These are phyloP conservation scores for Bipolaris oryzae DNA, from an alignment of 2,329 filamentous ascomycete genomes.

Conservation along the genomic window DNA sequence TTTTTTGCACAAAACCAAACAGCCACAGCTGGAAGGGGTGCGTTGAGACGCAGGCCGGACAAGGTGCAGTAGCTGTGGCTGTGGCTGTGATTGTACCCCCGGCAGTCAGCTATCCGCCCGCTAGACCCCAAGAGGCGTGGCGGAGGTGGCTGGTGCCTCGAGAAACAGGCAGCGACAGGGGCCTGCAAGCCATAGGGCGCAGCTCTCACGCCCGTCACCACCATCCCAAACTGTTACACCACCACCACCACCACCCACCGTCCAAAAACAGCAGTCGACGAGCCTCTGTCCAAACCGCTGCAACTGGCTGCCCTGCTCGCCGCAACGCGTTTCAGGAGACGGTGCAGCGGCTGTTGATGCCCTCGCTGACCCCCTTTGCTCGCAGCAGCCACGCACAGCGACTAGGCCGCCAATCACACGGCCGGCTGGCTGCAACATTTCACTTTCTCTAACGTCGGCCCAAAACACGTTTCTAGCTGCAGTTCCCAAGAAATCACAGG, in stretches of 20 bases:
- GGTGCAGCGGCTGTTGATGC: slow-evolving; percentile 34
- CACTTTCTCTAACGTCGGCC: slow-evolving; percentile 30
- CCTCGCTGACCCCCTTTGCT: slow-evolving; percentile 12
- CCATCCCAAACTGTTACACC: slow-evolving; percentile 5
- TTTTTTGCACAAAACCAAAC: slow-evolving; percentile 2
- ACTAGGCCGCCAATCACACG: slow-evolving; percentile 25
- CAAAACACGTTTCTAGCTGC: slow-evolving; percentile 27
- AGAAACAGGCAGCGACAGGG: slow-evolving; percentile 27
- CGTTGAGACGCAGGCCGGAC: slow-evolving; percentile 13
- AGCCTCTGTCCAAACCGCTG: slow-evolving; percentile 10
- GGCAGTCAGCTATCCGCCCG: slow-evolving; percentile 10
- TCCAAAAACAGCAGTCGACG: slow-evolving; percentile 18
- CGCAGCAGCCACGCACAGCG: slow-evolving; percentile 11
- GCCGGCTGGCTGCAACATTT: slow-evolving; percentile 19
- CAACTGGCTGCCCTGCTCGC: slow-evolving; percentile 2
- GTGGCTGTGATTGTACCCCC: slow-evolving; percentile 33
- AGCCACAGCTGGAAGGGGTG: slow-evolving; percentile 20
- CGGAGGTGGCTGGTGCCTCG: slow-evolving; percentile 23
- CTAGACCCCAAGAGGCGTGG: slow-evolving; percentile 25
- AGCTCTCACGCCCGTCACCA: slow-evolving; percentile 1
- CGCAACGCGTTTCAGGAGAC: slow-evolving; percentile 29
- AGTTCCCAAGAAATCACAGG: slow-evolving; percentile 15
- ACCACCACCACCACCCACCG: neutral
- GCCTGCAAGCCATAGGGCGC: slow-evolving; percentile 16
- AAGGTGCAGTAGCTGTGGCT: slow-evolving; percentile 1